Percentiles rank a stretch among this genome's conserved stretches.
phyloP scores from a whole-genome alignment of 371 early-diverging fungal species.

The Mortierella sp. region DNA sequence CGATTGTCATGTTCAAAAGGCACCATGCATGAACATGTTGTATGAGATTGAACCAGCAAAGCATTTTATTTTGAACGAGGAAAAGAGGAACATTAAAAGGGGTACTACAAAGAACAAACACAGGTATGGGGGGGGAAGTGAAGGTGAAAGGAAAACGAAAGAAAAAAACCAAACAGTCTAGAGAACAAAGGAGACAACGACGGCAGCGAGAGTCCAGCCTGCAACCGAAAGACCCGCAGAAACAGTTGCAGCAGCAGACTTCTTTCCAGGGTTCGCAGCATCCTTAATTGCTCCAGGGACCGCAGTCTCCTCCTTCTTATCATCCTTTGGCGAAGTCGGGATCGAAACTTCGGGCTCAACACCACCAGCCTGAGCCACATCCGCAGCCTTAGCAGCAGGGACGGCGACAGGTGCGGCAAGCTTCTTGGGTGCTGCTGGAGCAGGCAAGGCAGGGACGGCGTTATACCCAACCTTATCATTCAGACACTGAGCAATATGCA shows the following conservation, averaged over 20 bases:
- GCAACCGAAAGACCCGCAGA: conserved; percentile 26
- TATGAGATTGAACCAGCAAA: background rate
- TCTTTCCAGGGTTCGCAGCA: background rate
- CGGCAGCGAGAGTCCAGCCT: conserved; percentile 33
- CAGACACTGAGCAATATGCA: conserved; percentile 41
- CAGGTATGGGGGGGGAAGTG: background rate
- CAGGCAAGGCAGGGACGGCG: conserved; percentile 24
- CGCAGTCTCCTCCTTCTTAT: background rate
- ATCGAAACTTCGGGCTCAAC: background rate
- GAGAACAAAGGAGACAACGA: conserved; percentile 15
- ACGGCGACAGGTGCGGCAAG: background rate
- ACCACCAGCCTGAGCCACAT: background rate
- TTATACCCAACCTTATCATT: conserved; percentile 33
- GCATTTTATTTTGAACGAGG: background rate
- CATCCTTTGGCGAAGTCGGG: background rate
- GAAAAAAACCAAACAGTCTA: background rate
- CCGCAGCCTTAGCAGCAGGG: background rate
- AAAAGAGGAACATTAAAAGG: background rate
- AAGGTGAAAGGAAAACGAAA: background rate
- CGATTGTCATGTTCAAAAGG: too few species aligned
- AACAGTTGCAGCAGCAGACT: conserved; percentile 1
- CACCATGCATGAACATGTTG: too few species aligned
- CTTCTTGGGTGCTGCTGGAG: conserved; percentile 5
- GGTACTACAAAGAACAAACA: background rate
- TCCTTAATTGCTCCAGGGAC: conserved; percentile 3